These are phyloP conservation scores for Phlyctochytrium arcticum DNA, from an alignment of 192 early-diverging fungal species.

Conservation along the genomic window DNA sequence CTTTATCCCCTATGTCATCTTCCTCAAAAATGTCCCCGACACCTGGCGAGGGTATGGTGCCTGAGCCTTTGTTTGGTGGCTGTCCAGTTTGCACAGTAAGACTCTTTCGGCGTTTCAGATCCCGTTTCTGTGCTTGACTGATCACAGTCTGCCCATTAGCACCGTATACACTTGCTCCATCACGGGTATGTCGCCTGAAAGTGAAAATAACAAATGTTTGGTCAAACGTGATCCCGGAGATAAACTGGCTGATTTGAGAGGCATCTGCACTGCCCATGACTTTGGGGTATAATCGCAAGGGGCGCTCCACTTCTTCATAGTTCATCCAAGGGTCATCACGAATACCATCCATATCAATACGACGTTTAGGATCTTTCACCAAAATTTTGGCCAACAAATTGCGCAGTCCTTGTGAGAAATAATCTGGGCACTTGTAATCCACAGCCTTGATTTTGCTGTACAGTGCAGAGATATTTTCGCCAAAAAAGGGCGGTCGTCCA, in stretches of 20 bases:
- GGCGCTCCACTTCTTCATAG: slow-evolving; percentile 48
- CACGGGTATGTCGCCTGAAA: slow-evolving; percentile 38
- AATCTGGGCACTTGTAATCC: slow-evolving; percentile 55
- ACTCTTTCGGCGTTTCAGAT: slow-evolving; percentile 28
- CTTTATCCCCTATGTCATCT: slow-evolving; percentile 11
- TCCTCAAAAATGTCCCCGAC: not conserved
- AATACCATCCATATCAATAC: slow-evolving; percentile 51
- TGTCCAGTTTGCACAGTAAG: slow-evolving; percentile 10
- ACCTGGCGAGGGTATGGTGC: not conserved
- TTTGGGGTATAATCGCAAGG: slow-evolving; percentile 34
- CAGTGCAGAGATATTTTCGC: slow-evolving; percentile 45
- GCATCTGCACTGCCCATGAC: slow-evolving; percentile 35
- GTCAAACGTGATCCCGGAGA: slow-evolving; percentile 44
- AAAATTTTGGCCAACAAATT: slow-evolving; percentile 48
- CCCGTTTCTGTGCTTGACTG: slow-evolving; percentile 22
- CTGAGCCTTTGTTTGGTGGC: not conserved
- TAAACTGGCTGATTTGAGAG: slow-evolving; percentile 42
- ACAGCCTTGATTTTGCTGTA: slow-evolving; percentile 59
- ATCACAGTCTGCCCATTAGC: slow-evolving; percentile 1
- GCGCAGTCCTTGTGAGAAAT: slow-evolving; percentile 53
- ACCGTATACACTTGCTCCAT: slow-evolving; percentile 32
- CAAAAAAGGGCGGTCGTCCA: slow-evolving; percentile 53
- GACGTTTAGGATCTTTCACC: slow-evolving; percentile 48
- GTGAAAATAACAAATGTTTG: slow-evolving; percentile 44
- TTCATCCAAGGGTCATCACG: slow-evolving; percentile 57